A percentile compares a stretch with the other conserved stretches of the same genome.
These are phyloP conservation scores for Fraxinus greggii DNA, from an alignment of 305 asterid genomes.

Conservation along the genomic window DNA sequence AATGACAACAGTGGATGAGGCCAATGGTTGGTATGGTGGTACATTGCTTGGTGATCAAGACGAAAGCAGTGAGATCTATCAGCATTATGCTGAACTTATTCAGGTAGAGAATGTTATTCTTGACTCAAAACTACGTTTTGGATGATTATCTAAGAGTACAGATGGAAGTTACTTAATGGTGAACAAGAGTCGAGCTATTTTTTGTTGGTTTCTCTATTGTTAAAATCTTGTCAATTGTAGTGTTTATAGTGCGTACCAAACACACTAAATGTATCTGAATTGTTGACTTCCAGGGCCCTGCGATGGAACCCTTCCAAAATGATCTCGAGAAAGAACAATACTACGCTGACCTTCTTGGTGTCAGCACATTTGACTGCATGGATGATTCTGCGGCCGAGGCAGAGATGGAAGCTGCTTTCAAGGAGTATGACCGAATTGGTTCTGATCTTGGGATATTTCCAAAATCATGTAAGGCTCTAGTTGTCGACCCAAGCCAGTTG, in stretches of 20 bases:
- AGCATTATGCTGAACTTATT: slow-evolving; percentile 87
- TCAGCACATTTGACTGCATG: slow-evolving; percentile 53
- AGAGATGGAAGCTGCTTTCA: slow-evolving; percentile 76
- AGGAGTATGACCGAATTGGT: slow-evolving; percentile 46
- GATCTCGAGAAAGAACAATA: slow-evolving; percentile 76
- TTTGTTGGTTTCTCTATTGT: not conserved
- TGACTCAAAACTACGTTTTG: not conserved
- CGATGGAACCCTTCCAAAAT: slow-evolving; percentile 72
- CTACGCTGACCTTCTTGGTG: slow-evolving; percentile 56
- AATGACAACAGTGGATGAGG: slow-evolving; percentile 80
- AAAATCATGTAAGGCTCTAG: slow-evolving; percentile 65
- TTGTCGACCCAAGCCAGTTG: slow-evolving; percentile 83
- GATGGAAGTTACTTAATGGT: not conserved
- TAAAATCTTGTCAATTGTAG: not conserved
- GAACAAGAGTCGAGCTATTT: not conserved
- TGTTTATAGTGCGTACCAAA: not conserved
- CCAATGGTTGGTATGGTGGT: slow-evolving; percentile 97
- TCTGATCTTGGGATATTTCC: slow-evolving; percentile 85
- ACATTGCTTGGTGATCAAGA: slow-evolving; percentile 89
- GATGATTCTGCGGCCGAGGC: slow-evolving; percentile 63
- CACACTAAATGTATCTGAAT: not conserved
- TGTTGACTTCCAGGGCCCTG: slow-evolving; percentile 63
- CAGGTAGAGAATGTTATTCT: slow-evolving; percentile 51
- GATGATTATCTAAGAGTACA: not conserved
- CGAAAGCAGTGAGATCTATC: slow-evolving; percentile 74